phyloP scores from a whole-genome alignment of 139 green algal species.

The Tetradesmus lagerheimii region DNA sequence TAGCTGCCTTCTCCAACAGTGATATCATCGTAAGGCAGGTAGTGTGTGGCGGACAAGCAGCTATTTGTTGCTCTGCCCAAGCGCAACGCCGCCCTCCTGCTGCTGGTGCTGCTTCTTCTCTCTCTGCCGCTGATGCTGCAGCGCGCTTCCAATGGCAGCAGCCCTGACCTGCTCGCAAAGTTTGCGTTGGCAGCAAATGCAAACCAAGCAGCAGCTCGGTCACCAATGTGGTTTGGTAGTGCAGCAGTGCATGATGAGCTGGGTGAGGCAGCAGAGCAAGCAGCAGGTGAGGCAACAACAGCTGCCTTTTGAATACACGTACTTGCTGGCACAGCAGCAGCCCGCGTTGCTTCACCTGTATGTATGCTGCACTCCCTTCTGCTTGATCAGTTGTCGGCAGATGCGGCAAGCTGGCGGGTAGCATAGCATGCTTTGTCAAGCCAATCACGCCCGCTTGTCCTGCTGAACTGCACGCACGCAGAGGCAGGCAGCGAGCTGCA shows the following conservation, averaged over 20 bases:
- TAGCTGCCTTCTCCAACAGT: background rate
- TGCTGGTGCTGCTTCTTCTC: background rate
- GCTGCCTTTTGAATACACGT: no score
- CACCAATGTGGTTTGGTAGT: conserved; percentile 27
- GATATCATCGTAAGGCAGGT: background rate
- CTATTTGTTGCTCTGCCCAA: no score
- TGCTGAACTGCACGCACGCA: background rate
- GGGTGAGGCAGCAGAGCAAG: background rate
- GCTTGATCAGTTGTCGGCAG: no score
- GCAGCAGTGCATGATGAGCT: background rate
- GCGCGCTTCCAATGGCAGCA: background rate
- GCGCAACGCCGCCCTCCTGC: no score
- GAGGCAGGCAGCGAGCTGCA: background rate
- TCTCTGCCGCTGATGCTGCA: background rate
- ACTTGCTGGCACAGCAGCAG: background rate
- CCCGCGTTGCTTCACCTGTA: no score
- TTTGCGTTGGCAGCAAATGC: background rate
- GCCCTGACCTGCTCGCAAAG: background rate
- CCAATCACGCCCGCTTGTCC: background rate
- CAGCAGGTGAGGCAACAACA: background rate
- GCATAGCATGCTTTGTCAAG: no score
- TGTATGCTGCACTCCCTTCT: background rate
- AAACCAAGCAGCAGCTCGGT: background rate
- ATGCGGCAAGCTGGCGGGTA: no score
- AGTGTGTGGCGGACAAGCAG: no score